phyloP scores from a whole-genome alignment of 2,329 filamentous ascomycete genomes.

The Xylaria sp. region DNA sequence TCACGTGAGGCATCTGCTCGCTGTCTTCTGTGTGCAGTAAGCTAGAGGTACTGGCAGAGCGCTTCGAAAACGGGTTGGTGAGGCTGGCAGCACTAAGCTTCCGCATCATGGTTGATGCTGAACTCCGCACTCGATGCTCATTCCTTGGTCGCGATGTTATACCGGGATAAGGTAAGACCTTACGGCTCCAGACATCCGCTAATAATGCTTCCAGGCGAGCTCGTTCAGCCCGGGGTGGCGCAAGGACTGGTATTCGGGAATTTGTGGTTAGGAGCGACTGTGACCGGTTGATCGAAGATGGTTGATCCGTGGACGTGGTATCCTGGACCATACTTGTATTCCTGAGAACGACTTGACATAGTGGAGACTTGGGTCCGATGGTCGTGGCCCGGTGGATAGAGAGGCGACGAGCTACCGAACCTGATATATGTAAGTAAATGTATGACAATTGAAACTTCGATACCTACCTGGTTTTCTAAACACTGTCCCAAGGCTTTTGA shows the following conservation, averaged over 20 bases:
- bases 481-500: conserved; percentile 78
- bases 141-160: conserved; percentile 74
- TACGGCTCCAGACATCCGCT: conserved; percentile 84
- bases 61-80: conserved; percentile 77
- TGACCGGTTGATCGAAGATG: conserved; percentile 75
- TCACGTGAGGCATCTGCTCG: conserved; percentile 38
- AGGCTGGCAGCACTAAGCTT: conserved; percentile 87
- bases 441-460: background rate
- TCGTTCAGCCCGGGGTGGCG: conserved; percentile 79
- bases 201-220: conserved; percentile 79
- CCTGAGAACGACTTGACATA: conserved; percentile 84
- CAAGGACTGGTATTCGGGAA: conserved; percentile 73
- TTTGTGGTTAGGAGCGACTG: conserved; percentile 80
- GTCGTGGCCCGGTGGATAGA: conserved; percentile 84
- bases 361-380: conserved; percentile 72
- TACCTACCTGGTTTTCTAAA: conserved; percentile 75
- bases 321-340: conserved; percentile 80
- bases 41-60: conserved; percentile 67
- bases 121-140: conserved; percentile 78
- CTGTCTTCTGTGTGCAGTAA: conserved; percentile 49
- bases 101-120: conserved; percentile 87
- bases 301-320: conserved; percentile 54
- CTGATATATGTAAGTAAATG: conserved; percentile 49
- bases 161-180: conserved; percentile 82
- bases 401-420: conserved; percentile 71